Evolutionary conservation across 2,329 filamentous ascomycete species (phyloP).

Genomic region (Penicillium sp.): DNA sequence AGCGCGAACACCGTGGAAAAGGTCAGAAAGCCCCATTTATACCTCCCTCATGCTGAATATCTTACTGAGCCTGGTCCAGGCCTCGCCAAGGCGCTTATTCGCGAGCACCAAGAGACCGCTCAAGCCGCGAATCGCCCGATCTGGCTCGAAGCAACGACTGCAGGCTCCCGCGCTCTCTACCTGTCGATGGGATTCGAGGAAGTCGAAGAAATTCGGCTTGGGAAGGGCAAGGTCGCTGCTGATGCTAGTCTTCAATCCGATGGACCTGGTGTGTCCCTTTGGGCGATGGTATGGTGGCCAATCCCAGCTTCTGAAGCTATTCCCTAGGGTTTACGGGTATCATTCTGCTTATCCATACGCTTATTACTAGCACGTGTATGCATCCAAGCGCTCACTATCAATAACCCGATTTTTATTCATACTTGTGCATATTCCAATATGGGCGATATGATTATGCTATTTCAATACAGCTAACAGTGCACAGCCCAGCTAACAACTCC

Average conservation of each 20-base stretch:
- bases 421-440: neutral
- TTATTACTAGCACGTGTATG: neutral
- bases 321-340: neutral
- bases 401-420: neutral
- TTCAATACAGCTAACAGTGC: neutral
- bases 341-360: neutral
- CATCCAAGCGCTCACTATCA: neutral
- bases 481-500: neutral
- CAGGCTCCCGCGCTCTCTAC: slow-evolving; percentile 18
- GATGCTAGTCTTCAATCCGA: slow-evolving; percentile 15
- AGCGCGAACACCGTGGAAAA: slow-evolving; percentile 22
- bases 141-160: slow-evolving; percentile 25
- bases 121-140: slow-evolving; percentile 20
- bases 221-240: slow-evolving; percentile 20
- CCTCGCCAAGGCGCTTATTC: slow-evolving; percentile 21
- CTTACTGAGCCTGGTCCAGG: slow-evolving; percentile 9
- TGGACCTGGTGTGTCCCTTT: slow-evolving; percentile 20
- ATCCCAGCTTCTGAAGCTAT: neutral
- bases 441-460: neutral
- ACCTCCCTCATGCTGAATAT: neutral
- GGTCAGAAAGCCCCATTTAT: slow-evolving; percentile 3
- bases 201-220: slow-evolving; percentile 20
- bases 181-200: slow-evolving; percentile 23
- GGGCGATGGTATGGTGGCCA: slow-evolving; percentile 29
- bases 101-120: slow-evolving; percentile 16